Conservation (phyloP, 495 filamentous ascomycete species). For the Talaromyces stipitatus region DNA sequence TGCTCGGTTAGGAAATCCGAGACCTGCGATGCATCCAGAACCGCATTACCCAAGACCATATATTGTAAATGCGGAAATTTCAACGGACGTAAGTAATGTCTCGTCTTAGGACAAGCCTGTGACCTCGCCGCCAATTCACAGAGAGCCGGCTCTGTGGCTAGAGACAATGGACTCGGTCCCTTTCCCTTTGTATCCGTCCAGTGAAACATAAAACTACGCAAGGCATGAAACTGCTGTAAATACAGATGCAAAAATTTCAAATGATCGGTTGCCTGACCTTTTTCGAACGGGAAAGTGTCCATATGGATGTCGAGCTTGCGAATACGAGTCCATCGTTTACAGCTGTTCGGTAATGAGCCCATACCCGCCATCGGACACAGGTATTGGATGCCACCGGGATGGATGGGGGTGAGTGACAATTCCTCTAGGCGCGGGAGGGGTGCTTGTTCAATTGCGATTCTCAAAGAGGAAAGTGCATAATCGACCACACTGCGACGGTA, state of each 20-base stretch:
- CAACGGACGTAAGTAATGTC: constrained; percentile 33
- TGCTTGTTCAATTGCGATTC: constrained; percentile 65
- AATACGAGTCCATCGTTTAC: constrained; percentile 64
- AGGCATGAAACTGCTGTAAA: constrained; percentile 52
- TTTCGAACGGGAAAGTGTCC: constrained; percentile 52
- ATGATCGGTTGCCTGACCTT: constrained; percentile 52
- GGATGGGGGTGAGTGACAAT: constrained; percentile 58
- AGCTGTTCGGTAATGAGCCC: constrained; percentile 55
- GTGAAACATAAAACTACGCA: constrained; percentile 59
- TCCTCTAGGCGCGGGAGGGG: constrained; percentile 50
- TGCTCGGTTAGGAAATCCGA: constrained; percentile 52
- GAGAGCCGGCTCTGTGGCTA: constrained; percentile 55
- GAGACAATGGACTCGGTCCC: constrained; percentile 59
- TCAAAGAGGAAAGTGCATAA: constrained; percentile 72
- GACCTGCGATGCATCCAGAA: constrained; percentile 60
- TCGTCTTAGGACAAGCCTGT: constrained; percentile 20
- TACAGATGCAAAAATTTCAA: constrained; percentile 69
- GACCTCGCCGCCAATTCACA: constrained; percentile 13
- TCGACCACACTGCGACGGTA: constrained; percentile 70
- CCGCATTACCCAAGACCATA: constrained; percentile 59
- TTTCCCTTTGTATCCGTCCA: constrained; percentile 51
- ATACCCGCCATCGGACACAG: constrained; percentile 57
- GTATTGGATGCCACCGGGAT: constrained; percentile 62
- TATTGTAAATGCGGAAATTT: constrained; percentile 51
- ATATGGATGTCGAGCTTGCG: constrained; percentile 59